Evolutionary conservation across 2,329 filamentous ascomycete species (phyloP).

Genomic region (Cercospora beticola): DNA sequence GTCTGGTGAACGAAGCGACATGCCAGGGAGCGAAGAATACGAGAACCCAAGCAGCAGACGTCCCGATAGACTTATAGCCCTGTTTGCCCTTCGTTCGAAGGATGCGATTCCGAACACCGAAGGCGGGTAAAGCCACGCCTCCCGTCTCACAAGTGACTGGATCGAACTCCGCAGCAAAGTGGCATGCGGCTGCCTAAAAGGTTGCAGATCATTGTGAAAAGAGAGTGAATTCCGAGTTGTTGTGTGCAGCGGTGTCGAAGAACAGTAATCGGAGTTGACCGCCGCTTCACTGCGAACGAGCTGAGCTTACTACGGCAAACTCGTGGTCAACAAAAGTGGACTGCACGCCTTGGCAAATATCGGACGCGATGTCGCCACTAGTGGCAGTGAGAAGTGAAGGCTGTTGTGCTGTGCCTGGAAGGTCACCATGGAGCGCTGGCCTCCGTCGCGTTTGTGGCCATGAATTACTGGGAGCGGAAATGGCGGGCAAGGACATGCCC

Average conservation of each 20-base stretch:
- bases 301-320: not conserved
- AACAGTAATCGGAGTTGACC: not conserved
- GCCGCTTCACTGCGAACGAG: not conserved
- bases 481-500: not conserved
- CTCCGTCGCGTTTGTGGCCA: not conserved
- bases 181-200: not conserved
- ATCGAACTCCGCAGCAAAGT: not conserved
- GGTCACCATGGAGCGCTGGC: not conserved
- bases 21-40: not conserved
- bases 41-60: not conserved
- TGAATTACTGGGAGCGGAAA: not conserved
- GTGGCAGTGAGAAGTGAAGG: not conserved
- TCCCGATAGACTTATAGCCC: not conserved
- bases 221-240: not conserved
- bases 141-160: not conserved
- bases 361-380: not conserved
- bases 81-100: not conserved
- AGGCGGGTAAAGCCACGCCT: not conserved
- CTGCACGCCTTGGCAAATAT: not conserved
- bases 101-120: conserved; percentile 2
- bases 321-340: not conserved
- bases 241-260: not conserved
- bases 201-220: not conserved
- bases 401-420: not conserved
- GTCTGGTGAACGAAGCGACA: not conserved